phyloP scores from a whole-genome alignment of 371 early-diverging fungal genomes.

The Rhizopus delemar region DNA sequence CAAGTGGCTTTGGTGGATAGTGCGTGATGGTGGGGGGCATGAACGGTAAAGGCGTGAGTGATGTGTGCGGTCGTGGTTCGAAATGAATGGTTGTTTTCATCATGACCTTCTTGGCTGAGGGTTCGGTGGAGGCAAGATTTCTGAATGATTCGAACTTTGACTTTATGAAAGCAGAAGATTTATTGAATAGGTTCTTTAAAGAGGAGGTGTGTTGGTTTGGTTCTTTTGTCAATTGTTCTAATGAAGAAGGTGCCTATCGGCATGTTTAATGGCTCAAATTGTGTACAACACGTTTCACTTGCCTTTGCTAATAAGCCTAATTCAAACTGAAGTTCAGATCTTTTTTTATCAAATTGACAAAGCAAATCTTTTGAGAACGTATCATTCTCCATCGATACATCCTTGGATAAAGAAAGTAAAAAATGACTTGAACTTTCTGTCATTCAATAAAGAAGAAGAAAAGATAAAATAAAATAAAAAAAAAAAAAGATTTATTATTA shows the following conservation, averaged over 20 bases:
- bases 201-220: constrained; percentile 14
- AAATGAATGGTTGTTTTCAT: constrained; percentile 44
- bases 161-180: constrained; percentile 47
- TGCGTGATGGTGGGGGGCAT: constrained; percentile 40
- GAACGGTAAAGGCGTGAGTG: constrained; percentile 11
- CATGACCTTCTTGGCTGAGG: constrained; percentile 10
- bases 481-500: background rate
- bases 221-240: constrained; percentile 19
- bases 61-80: background rate
- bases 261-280: constrained; percentile 23
- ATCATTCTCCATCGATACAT: constrained; percentile 23
- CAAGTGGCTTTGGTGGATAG: constrained; percentile 47
- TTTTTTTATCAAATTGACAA: constrained; percentile 40
- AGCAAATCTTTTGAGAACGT: constrained; percentile 41
- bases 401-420: constrained; percentile 15
- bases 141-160: constrained; percentile 40
- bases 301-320: constrained; percentile 32
- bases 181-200: constrained; percentile 40
- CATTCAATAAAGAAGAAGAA: constrained; percentile 6
- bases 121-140: background rate
- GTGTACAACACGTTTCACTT: constrained; percentile 20
- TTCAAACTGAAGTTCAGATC: constrained; percentile 36
- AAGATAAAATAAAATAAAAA: constrained; percentile 6
- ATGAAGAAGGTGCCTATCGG: constrained; percentile 21
- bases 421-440: constrained; percentile 8